These are phyloP conservation scores for Paspalum vaginatum DNA, from an alignment of 176 grass and related monocot species.

Conservation along the genomic window DNA sequence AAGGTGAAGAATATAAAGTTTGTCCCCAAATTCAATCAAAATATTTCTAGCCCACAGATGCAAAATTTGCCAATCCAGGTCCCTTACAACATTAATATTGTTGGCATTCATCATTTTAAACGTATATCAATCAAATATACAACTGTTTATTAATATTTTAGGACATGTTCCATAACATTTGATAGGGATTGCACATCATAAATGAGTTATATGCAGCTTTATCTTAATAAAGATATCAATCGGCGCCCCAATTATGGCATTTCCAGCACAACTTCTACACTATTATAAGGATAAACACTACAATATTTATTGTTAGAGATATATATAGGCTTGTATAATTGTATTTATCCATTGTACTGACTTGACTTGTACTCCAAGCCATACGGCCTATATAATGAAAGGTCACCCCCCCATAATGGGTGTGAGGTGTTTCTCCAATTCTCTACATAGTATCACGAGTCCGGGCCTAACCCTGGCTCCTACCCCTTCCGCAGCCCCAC, in stretches of 20 bases:
- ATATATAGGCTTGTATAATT: too few species aligned
- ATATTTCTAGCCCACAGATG: background rate
- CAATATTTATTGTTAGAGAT: too few species aligned
- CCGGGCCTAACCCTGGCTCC: too few species aligned
- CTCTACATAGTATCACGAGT: too few species aligned
- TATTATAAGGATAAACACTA: background rate
- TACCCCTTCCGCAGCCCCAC: too few species aligned
- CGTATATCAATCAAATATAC: background rate
- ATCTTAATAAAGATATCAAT: background rate
- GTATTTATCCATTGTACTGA: too few species aligned
- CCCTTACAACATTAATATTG: background rate
- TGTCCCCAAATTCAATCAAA: conserved; percentile 6
- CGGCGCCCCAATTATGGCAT: background rate
- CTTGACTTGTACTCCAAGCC: too few species aligned
- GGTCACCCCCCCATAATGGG: too few species aligned
- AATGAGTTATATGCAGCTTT: conserved; percentile 2
- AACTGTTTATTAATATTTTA: conserved; percentile 16
- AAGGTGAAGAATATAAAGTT: conserved; percentile 9
- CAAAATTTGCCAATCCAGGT: conserved; percentile 22
- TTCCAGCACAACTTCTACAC: background rate
- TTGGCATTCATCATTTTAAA: background rate
- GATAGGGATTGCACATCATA: conserved; percentile 9
- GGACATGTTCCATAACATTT: conserved; percentile 9
- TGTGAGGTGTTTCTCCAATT: too few species aligned
- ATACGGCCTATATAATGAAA: too few species aligned